Evolutionary conservation across 2,329 filamentous ascomycete species (phyloP).

Genomic region (Proliferodiscus dingleyae): DNA sequence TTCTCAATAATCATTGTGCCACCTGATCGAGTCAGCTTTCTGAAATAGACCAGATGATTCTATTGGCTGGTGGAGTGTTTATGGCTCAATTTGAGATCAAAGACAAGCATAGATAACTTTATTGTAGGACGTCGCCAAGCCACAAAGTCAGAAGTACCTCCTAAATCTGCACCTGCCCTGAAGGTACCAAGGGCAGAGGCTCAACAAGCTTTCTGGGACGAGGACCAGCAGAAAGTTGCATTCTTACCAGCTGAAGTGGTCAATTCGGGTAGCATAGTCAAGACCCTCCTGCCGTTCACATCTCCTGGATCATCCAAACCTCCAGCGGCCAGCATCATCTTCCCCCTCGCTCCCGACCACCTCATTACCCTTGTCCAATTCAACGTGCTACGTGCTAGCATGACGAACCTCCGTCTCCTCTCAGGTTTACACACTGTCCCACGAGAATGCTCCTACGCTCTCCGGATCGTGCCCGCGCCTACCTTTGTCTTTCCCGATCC

Average conservation of each 20-base stretch:
- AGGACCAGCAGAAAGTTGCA: constrained; percentile 7
- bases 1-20: too few relatives aligned
- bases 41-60: too few relatives aligned
- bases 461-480: background rate
- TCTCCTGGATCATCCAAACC: background rate
- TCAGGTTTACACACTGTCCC: constrained; percentile 24
- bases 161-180: background rate
- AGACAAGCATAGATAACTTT: background rate
- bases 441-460: background rate
- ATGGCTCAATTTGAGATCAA: background rate
- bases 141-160: background rate
- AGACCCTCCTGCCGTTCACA: background rate
- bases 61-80: too few relatives aligned
- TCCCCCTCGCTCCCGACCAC: constrained; percentile 38
- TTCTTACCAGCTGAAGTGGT: background rate
- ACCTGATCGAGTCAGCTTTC: too few relatives aligned
- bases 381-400: constrained; percentile 35
- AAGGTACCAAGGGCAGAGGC: constrained; percentile 2
- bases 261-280: background rate
- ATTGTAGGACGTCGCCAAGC: constrained; percentile 6
- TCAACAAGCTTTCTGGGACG: constrained; percentile 11
- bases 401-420: constrained; percentile 32
- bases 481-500: background rate
- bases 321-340: constrained; percentile 21
- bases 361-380: constrained; percentile 39